Base-by-base conservation (phyloP, 768 basidiomycete genomes). In the Hypsizygus marmoreus region DNA sequence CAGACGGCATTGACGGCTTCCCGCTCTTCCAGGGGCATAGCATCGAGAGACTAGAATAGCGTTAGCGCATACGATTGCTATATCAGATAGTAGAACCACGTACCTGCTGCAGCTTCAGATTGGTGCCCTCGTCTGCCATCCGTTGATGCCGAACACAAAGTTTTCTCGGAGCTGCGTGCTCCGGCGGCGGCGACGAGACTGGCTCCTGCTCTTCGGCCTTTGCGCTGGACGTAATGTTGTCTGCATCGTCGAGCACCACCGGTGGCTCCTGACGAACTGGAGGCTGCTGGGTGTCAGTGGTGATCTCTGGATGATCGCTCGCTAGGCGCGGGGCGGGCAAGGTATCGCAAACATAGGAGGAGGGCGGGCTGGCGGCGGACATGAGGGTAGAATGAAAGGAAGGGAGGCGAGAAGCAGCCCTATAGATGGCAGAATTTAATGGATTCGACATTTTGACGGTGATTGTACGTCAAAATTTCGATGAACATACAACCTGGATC, bases 81-180 rank as follows among this genome's bases (percentile, higher is more conserved):
- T 14, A 13, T 4, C 36, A 43, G 33, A 19, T 31, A 31, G 38
- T 20, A 31, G 47, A 46, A 17, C 17, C 23, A 67, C 81, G 58
- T 50, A 91, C 95, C 74, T 87, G 83, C 66, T 97, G 95, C 6
- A 98, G 76, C 71, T 87, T 93, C 49, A 91, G 71, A 64, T 90
- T 97, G 17, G 89, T 94, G 11, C 91, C 91, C 67, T 95, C 84
- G 71, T 98, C 93, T 4, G 95, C 95, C 85, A 95, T 98, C 36
- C 95, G 79, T 70, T 95, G 91, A 67, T 98, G 95, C 24, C 95
- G 71, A 4, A 94, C 84, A 62, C 95, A 97, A 13, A 97, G 77
- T 69, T 92, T 95, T 36, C 90, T 72, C 11, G 79, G 75, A 2
- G 76, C 66, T 2, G 65, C 61, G n/a, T 71, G 70, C 9, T 71